phyloP scores from a whole-genome alignment of 768 basidiomycete species.

The Cyclocybe cylindracea region DNA sequence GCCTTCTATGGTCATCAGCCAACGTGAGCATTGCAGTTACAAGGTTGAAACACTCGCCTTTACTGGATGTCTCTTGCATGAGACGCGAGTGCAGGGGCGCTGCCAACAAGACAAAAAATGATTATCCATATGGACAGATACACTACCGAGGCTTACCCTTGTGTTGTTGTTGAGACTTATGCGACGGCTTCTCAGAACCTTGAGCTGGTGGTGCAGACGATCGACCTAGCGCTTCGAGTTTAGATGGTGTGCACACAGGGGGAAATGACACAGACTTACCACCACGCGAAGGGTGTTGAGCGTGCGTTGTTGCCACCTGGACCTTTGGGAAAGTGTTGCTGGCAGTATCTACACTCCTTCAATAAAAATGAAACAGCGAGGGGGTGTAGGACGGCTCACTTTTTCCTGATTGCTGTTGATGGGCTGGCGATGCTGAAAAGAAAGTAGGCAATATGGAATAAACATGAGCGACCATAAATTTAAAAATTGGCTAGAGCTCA shows the following conservation, averaged over 20 bases:
- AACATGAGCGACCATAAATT: constrained; percentile 8
- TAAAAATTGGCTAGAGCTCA: constrained; percentile 10
- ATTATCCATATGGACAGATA: constrained; percentile 12
- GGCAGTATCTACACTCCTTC: constrained; percentile 10
- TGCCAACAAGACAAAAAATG: constrained; percentile 11
- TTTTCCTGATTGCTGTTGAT: constrained; percentile 11
- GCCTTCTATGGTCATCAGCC: constrained; percentile 13
- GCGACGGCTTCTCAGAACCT: constrained; percentile 12
- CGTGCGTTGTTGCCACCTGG: constrained; percentile 12
- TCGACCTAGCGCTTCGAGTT: constrained; percentile 13
- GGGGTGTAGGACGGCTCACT: constrained; percentile 11
- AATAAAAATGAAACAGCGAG: constrained; percentile 10
- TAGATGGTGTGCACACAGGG: constrained; percentile 7
- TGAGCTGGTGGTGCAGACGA: constrained; percentile 10
- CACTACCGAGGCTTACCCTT: constrained; percentile 14
- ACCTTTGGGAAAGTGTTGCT: constrained; percentile 11
- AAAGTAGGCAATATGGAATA: constrained; percentile 6
- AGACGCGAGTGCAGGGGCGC: constrained; percentile 9
- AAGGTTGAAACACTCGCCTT: constrained; percentile 9
- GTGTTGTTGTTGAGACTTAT: constrained; percentile 13
- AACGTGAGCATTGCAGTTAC: constrained; percentile 10
- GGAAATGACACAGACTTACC: constrained; percentile 12
- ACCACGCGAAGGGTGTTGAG: constrained; percentile 12
- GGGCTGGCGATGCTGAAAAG: constrained; percentile 8
- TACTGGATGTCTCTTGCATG: constrained; percentile 10